A percentile compares a stretch with the other conserved stretches of the same genome.
These are phyloP conservation scores for Yamadazyma triangularis DNA, from an alignment of 1,139 yeast genomes.

Conservation along the genomic window DNA sequence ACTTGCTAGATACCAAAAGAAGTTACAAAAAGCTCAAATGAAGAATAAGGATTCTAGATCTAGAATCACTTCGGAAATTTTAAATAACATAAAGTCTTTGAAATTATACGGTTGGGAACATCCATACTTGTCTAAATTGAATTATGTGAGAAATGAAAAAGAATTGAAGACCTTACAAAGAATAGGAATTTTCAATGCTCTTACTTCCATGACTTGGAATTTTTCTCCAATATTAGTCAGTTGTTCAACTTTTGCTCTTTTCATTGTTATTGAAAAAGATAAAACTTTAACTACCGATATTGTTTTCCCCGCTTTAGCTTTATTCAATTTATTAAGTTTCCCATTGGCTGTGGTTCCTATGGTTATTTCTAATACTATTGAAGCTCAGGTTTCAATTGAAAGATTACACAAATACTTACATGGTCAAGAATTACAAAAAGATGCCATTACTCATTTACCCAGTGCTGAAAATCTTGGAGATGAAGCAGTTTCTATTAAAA, in stretches of 20 bases:
- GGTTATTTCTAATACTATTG: slow-evolving; percentile 81
- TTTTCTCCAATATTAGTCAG: slow-evolving; percentile 90
- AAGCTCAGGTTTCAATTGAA: slow-evolving; percentile 81
- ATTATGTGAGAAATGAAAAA: slow-evolving; percentile 80
- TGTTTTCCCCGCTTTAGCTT: slow-evolving; percentile 90
- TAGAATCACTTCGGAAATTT: slow-evolving; percentile 73
- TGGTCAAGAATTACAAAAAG: slow-evolving; percentile 75
- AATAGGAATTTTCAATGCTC: slow-evolving; percentile 75
- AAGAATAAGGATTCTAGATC: slow-evolving; percentile 43
- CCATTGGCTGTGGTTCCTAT: slow-evolving; percentile 93
- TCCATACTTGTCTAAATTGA: slow-evolving; percentile 72
- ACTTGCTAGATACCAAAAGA: slow-evolving; percentile 70
- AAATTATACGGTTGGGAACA: slow-evolving; percentile 94
- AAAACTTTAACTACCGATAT: slow-evolving; percentile 81
- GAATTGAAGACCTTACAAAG: slow-evolving; percentile 75
- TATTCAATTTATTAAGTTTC: slow-evolving; percentile 80
- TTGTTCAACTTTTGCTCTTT: slow-evolving; percentile 85
- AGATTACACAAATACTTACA: slow-evolving; percentile 73
- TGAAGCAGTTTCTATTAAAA: slow-evolving; percentile 58
- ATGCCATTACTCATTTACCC: slow-evolving; percentile 64
- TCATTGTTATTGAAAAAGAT: slow-evolving; percentile 56
- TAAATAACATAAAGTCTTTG: slow-evolving; percentile 86
- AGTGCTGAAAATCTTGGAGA: slow-evolving; percentile 55
- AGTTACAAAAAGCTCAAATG: slow-evolving; percentile 60
- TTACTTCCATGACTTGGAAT: slow-evolving; percentile 74